These are phyloP conservation scores for Coix lacrymajobi DNA, from an alignment of 176 grass and related monocot genomes.

Conservation along the genomic window DNA sequence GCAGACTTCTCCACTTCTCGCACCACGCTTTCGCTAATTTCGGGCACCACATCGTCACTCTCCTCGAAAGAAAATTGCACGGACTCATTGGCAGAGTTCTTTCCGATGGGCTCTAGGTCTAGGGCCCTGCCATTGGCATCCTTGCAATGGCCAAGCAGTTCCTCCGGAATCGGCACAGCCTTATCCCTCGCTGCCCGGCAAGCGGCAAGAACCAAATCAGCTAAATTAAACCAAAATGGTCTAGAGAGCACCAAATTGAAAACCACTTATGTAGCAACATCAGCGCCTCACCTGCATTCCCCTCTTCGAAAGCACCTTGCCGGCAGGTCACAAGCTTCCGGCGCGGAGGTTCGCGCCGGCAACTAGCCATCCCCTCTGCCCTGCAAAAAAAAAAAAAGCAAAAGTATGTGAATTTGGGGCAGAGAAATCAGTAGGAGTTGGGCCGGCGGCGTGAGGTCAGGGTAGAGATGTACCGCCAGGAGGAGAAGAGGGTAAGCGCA, in stretches of 20 bases:
- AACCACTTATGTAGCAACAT: not conserved
- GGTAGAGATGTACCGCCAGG: not conserved
- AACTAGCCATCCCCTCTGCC: not conserved
- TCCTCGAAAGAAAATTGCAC: conserved; percentile 20
- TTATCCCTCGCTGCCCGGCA: not conserved
- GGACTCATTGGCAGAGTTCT: not conserved
- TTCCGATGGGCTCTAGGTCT: not conserved
- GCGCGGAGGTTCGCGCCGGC: not conserved
- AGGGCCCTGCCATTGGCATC: not conserved
- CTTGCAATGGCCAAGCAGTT: not conserved
- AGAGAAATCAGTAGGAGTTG: not conserved
- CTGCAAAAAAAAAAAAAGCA: not conserved
- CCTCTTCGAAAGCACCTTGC: not conserved
- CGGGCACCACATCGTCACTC: not conserved
- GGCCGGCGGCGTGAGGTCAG: not conserved
- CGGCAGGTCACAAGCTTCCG: conserved; percentile 21
- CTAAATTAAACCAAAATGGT: not conserved
- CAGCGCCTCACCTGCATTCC: conserved; percentile 1
- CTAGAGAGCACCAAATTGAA: not conserved
- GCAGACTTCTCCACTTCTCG: conserved; percentile 58
- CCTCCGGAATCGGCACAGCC: not conserved
- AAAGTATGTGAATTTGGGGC: not conserved
- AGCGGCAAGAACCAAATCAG: not conserved
- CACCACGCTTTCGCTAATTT: conserved; percentile 40
- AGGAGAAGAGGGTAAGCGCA: not conserved